Base-by-base conservation (phyloP, 306 rosid species). In the Sicyos edulis region DNA sequence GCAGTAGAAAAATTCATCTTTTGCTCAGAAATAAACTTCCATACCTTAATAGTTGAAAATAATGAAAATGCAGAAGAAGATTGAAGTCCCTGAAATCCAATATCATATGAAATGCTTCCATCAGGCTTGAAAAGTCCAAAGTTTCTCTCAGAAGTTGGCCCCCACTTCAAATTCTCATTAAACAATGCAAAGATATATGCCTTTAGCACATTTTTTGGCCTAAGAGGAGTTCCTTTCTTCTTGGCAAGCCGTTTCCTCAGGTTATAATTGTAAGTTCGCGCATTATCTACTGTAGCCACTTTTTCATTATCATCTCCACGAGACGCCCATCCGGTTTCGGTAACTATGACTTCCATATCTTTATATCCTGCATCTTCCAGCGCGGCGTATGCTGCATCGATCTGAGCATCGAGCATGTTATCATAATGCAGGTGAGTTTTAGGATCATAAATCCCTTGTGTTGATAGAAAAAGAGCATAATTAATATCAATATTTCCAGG, bases 311-410 rank as follows among this genome's bases (percentile, higher is more conserved):
- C 81, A 63, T 80, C 96, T 67, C 98, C 96, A 22, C 21, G 73
- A 8, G 98, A 90, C 54, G 96, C 96, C 98, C 96, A 92, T 55
- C 98, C 98, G 42, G 98, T 90, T 82, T 92, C 98, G 14, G 98
- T 90, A 76, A 90, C 78, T 66, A 88, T 80, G 79, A 92, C 84
- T 86, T 88, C 92, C 96, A 90, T 92, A 76, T 88, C 80, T 51
- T 78, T 6, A 73, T 80, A 80, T 71, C 98, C 96, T 34, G 90
- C 91, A 83, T 82, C 79, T 84, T 87, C 96, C 70, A 92, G 69
- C 66, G 98, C 98, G 8, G 90, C 80, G 76, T 90, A 88, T 47
- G 96, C 90, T 47, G 96, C 98, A 82, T 90, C 98, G 63, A 92
- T 90, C 88, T 88, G 96, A 79, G 96, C 96, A 83, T 92, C 98